A percentile compares a stretch with the other conserved stretches of the same genome.
phyloP scores from a whole-genome alignment of 176 grass and related monocot genomes.

The Cenchrus americanus region DNA sequence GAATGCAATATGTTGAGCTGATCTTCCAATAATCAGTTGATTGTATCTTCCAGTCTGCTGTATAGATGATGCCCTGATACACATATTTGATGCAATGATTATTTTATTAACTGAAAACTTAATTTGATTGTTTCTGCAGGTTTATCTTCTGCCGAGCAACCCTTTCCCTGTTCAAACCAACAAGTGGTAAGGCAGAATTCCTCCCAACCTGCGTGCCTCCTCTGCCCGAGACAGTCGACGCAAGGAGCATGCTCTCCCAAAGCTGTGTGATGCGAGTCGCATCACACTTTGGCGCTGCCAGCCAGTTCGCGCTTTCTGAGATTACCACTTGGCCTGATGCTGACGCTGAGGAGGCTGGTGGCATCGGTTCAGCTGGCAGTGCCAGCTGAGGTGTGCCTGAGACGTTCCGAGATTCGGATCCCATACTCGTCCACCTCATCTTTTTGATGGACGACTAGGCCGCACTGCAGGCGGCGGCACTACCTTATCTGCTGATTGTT shows the following conservation, averaged over 20 bases:
- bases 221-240: constrained; percentile 62
- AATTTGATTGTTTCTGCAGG: constrained; percentile 55
- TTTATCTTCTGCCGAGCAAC: constrained; percentile 87
- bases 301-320: constrained; percentile 64
- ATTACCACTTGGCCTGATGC: constrained; percentile 50
- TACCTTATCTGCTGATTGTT: not conserved
- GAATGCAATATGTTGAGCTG: constrained; percentile 12
- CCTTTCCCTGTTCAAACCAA: constrained; percentile 57
- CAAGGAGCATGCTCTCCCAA: constrained; percentile 65
- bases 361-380: not conserved
- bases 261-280: constrained; percentile 68
- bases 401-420: not conserved
- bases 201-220: constrained; percentile 66
- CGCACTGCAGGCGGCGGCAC: too few relatives aligned
- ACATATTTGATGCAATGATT: too few relatives aligned
- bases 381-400: not conserved
- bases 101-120: constrained; percentile 22
- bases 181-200: constrained; percentile 51
- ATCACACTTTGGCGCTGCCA: constrained; percentile 43
- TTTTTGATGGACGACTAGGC: constrained; percentile 12
- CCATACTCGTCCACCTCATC: constrained; percentile 13
- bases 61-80: constrained; percentile 3
- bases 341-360: constrained; percentile 19
- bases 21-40: not conserved
- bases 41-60: not conserved